A percentile compares a stretch with the other conserved stretches of the same genome.
These are phyloP conservation scores for Casuarina equisetifolia DNA, from an alignment of 306 rosid genomes.

Conservation along the genomic window DNA sequence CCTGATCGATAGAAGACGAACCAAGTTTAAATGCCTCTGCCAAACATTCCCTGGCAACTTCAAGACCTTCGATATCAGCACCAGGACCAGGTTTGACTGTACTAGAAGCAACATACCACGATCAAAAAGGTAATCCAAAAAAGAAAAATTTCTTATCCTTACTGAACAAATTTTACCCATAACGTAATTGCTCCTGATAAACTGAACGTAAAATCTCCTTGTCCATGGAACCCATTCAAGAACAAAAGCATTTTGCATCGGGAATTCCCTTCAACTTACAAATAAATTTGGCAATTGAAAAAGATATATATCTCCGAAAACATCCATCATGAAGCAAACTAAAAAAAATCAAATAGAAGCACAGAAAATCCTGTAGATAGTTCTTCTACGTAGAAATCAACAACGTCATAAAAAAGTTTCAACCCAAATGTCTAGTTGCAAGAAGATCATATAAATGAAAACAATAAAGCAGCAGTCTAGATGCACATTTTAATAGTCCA, in stretches of 20 bases:
- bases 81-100: slow-evolving; percentile 72
- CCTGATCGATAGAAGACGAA: slow-evolving; percentile 32
- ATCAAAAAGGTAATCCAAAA: background rate
- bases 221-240: background rate
- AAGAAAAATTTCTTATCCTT: background rate
- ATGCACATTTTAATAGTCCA: too few species aligned
- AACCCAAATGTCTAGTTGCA: background rate
- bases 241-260: background rate
- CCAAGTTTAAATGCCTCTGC: slow-evolving; percentile 63
- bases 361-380: background rate
- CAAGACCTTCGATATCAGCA: slow-evolving; percentile 75
- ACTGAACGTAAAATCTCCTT: background rate
- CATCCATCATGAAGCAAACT: background rate
- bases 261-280: background rate
- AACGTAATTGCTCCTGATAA: background rate
- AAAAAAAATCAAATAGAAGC: background rate
- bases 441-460: background rate
- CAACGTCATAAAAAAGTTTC: background rate
- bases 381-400: background rate
- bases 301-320: background rate
- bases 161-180: background rate
- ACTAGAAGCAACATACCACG: slow-evolving; percentile 23
- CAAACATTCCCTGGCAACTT: slow-evolving; percentile 83
- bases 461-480: too few species aligned
- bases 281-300: slow-evolving; percentile 1